Conservation (phyloP, 306 rosid genomes). For the Cyclanthera cordifolia region DNA sequence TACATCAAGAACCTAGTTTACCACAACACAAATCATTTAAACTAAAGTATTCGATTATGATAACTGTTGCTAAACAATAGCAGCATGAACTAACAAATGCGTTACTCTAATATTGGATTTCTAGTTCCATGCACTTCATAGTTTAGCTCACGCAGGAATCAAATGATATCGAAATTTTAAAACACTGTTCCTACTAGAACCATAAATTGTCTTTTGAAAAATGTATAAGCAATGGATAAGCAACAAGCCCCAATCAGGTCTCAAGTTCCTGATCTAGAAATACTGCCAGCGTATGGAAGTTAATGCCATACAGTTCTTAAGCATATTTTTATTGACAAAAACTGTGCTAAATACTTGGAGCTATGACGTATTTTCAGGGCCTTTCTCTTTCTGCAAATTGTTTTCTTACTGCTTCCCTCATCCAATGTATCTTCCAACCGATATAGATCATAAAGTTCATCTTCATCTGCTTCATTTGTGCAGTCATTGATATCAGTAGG, state of each 20-base stretch:
- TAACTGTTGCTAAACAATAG: not conserved
- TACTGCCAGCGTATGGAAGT: not conserved
- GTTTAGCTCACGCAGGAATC: not conserved
- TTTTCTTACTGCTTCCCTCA: slow-evolving; percentile 21
- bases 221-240: not conserved
- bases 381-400: slow-evolving; percentile 56
- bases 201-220: not conserved
- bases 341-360: slow-evolving; percentile 36
- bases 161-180: not conserved
- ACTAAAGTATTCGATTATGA: not conserved
- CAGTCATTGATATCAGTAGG: no score
- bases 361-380: slow-evolving; percentile 43
- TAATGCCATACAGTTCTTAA: not conserved
- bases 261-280: not conserved
- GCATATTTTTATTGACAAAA: not conserved
- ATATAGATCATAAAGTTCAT: slow-evolving; percentile 4
- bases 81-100: not conserved
- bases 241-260: not conserved
- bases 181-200: not conserved
- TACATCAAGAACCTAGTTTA: not conserved
- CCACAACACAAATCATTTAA: not conserved
- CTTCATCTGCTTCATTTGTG: slow-evolving; percentile 23
- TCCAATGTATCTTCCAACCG: slow-evolving; percentile 22
- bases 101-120: not conserved
- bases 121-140: not conserved